phyloP scores from a whole-genome alignment of 106 monocot species.

The Dendrobium catenatum region DNA sequence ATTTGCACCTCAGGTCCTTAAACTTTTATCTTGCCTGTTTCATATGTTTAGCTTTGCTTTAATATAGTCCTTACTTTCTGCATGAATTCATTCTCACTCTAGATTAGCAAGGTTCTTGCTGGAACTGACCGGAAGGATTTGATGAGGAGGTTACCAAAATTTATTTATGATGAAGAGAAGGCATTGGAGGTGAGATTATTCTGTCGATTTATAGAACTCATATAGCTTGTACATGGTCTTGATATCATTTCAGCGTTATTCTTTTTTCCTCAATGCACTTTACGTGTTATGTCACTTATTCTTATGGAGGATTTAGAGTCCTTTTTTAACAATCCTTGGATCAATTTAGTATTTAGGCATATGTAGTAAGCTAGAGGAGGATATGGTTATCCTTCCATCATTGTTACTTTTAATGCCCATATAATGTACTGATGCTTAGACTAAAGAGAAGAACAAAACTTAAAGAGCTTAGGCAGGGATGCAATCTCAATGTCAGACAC shows the following conservation, averaged over 20 bases:
- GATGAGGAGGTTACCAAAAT: slow-evolving; percentile 68
- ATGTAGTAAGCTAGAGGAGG: not conserved
- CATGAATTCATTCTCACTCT: not conserved
- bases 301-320: not conserved
- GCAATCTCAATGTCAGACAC: not conserved
- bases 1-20: slow-evolving; percentile 53
- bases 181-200: slow-evolving; percentile 47
- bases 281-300: not conserved
- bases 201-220: not conserved
- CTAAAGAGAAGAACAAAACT: not conserved
- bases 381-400: not conserved
- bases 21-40: not conserved
- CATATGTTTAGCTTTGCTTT: not conserved
- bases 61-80: not conserved
- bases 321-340: not conserved
- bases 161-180: slow-evolving; percentile 78
- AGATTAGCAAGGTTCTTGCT: slow-evolving; percentile 44
- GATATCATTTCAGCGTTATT: not conserved
- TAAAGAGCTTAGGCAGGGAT: not conserved
- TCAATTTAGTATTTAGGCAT: not conserved
- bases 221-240: not conserved
- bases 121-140: slow-evolving; percentile 63
- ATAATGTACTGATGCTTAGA: not conserved
- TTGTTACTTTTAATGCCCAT: not conserved
- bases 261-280: not conserved